Conservation (phyloP, 352 stramenopile species). For the Pythium insidiosum region DNA sequence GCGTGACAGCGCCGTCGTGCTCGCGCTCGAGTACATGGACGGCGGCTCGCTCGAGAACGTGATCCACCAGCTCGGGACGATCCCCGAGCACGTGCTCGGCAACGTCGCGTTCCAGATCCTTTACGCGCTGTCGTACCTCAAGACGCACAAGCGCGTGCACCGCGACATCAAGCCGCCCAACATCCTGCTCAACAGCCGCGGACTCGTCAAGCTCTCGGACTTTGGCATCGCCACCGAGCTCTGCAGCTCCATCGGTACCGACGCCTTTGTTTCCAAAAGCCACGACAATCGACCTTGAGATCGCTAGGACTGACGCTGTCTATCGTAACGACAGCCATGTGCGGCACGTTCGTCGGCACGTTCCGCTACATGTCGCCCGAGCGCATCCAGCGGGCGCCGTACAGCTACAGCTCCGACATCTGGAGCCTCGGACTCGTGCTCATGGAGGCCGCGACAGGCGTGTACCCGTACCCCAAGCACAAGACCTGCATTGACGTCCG, state of each 20-base stretch:
- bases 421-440: slow-evolving; percentile 91
- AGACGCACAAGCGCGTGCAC: slow-evolving; percentile 90
- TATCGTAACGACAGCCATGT: slow-evolving; percentile 57
- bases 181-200: slow-evolving; percentile 88
- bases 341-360: slow-evolving; percentile 91
- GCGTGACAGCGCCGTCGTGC: slow-evolving; percentile 81
- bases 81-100: slow-evolving; percentile 85
- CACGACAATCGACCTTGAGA: too few relatives aligned
- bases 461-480: slow-evolving; percentile 85
- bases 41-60: slow-evolving; percentile 88
- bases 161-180: slow-evolving; percentile 97
- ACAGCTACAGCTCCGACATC: slow-evolving; percentile 89
- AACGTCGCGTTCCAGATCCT: slow-evolving; percentile 92
- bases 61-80: slow-evolving; percentile 66
- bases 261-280: too few relatives aligned
- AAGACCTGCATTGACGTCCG: slow-evolving; percentile 78
- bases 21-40: slow-evolving; percentile 93
- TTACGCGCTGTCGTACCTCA: slow-evolving; percentile 91
- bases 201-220: slow-evolving; percentile 94
- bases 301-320: neutral
- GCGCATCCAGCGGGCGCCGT: slow-evolving; percentile 82
- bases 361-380: slow-evolving; percentile 93
- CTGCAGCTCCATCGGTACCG: slow-evolving; percentile 79
- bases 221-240: slow-evolving; percentile 92
- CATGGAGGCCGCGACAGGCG: slow-evolving; percentile 86